phyloP scores from a whole-genome alignment of 306 rosid genomes.

The Inga leiocalycina region DNA sequence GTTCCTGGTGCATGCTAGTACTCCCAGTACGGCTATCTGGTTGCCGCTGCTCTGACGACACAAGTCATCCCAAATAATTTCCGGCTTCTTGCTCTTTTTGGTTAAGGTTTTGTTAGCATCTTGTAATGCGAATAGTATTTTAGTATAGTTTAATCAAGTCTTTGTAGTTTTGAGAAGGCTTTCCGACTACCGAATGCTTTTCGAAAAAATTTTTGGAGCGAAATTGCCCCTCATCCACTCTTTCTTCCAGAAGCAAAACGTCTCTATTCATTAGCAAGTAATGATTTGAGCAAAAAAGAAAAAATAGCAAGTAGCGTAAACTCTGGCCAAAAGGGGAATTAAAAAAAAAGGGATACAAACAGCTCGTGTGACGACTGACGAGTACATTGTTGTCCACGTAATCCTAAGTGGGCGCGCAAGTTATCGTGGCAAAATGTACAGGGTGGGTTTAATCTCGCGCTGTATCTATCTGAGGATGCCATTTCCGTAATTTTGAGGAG shows the following conservation, averaged over 20 bases:
- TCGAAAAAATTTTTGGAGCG: too few species aligned
- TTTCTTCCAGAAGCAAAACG: too few species aligned
- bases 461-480: conserved; percentile 21
- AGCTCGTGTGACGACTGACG: background rate
- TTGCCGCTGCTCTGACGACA: conserved; percentile 39
- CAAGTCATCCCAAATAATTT: background rate
- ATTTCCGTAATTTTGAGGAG: conserved; percentile 36
- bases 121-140: background rate
- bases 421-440: conserved; percentile 19
- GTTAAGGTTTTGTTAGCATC: background rate
- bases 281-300: too few species aligned
- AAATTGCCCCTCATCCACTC: too few species aligned
- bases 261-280: too few species aligned
- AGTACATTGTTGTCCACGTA: conserved; percentile 30
- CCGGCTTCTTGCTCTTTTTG: background rate
- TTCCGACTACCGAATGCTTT: too few species aligned
- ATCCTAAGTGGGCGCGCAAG: conserved; percentile 13
- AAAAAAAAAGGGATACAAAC: background rate
- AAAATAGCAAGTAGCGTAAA: too few species aligned
- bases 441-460: conserved; percentile 29
- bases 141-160: background rate
- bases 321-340: background rate
- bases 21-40: conserved; percentile 72
- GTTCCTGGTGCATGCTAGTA: conserved; percentile 62
- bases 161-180: too few species aligned